Base-by-base conservation (phyloP, 306 rosid species). In the Mimosa bimucronata region DNA sequence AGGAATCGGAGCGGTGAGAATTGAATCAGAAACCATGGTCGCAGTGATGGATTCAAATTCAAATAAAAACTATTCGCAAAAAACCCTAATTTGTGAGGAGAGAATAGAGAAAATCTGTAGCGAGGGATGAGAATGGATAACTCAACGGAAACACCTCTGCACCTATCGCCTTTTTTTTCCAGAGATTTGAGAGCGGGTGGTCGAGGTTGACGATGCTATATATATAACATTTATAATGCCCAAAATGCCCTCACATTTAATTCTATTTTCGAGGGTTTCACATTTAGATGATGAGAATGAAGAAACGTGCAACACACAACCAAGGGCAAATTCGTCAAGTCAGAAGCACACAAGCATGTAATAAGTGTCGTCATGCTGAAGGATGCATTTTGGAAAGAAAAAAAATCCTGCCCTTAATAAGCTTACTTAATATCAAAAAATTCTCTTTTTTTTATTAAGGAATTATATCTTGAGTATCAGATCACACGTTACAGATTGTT, bases 11-110 rank as follows among this genome's bases (percentile, higher is more conserved):
- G 83, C 88, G 66, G 87, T 78, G 74, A 90, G 67, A 88, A 88
- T 85, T 81, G 94, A 88, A 85, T 95, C 97, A 53, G 97, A 90
- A 88, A 86, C 82, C 99, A 95, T 95, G 85, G 87, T 78, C 82
- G 77, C 71, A 82, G 66, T 64, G 64, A 72, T 30, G 84, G 80
- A 85, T 72, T 82, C 71, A 78, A 87, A 83, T 75, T 68, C 61
- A 34, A 79, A 81, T n/a, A 12, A 60, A 7, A 31, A 50, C 79
- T 88, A 82, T 77, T 79, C 69, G 74, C 82, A 64, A 86, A n/a
- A 92, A 92, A 82, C 93, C 97, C 97, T 84, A 84, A 85, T 76
- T 83, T 74, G 75, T 65, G 55, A 81, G 69, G 53, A 40, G 76
- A 28, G n/a, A n/a, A 28, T 73, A 40, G 74, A 72, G 80, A 76